Evolutionary conservation across 176 grass and related monocot species (phyloP), one percentile per base, ranked within the genome.

Genomic region (Elaeis guineensis): DNA sequence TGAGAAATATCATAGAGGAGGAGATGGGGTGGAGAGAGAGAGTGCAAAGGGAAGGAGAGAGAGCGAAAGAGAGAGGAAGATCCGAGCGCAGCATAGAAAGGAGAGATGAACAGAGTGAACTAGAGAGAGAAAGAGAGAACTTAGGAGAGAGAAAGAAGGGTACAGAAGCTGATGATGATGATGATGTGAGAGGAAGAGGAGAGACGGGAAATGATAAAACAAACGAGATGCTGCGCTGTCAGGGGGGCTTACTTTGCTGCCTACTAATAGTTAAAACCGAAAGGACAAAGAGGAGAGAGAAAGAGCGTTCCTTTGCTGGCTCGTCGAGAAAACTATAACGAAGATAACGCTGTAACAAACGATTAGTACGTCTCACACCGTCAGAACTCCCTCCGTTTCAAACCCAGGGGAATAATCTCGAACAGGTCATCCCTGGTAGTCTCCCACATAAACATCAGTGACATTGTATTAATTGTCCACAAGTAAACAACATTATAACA

Each of bases 191-290:
- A 87, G 81, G 39, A 19, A 64, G 55, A 60, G 3, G 23, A 49
- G 18, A 50, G 48, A 61, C 30, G 9, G 15, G 21, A 67, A 62
- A 70, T 74, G 72, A 95, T 83, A 84, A 95, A 95, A 90, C 86
- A 90, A 95, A 95, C 62, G 58, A 90, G 90, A 84, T 95, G 91
- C 91, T 87, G 86, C 80, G 80, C 78, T 96, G 91, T 90, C 91
- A 95, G 69, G 55, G 68, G 39, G 64, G 67, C 86, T 89, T 86
- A 80, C 73, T 72, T 67, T 83, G 65, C 73, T 66, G 58, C 75
- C 83, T 71, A 59, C 57, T 49, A 72, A 77, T 88, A 88, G 72
- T 75, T 79, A 86, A 85, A 89, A 85, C 79, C 21, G 32, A 81
- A 25, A 39, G 24, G 22, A 26, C 52, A 52, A n/a, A 59, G 80